Evolutionary conservation across 768 basidiomycete genomes (phyloP).

Genomic region (Arthromyces matolae): DNA sequence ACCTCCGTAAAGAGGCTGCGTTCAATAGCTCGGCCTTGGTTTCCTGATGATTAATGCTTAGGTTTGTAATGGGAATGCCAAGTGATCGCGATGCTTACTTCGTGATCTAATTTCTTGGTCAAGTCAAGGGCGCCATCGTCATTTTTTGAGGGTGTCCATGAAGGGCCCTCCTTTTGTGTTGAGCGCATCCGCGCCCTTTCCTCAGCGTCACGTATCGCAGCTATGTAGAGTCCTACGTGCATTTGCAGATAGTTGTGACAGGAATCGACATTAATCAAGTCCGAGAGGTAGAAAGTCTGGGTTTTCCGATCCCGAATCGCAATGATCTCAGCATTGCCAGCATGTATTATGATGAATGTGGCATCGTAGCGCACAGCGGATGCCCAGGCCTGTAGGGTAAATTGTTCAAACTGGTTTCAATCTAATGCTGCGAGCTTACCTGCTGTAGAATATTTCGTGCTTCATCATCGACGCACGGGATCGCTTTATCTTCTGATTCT

Average conservation of each 20-base stretch:
- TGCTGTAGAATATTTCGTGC: constrained; percentile 2
- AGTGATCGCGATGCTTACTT: neutral
- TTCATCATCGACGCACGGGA: neutral
- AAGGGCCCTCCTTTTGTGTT: neutral
- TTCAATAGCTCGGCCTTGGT: neutral
- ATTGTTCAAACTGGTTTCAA: too few relatives aligned
- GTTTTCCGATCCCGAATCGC: neutral
- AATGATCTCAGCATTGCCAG: constrained; percentile 7
- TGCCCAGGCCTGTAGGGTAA: constrained; percentile 5
- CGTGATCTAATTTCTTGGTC: neutral
- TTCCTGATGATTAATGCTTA: neutral
- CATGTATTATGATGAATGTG: constrained; percentile 5
- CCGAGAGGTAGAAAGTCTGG: constrained; percentile 5
- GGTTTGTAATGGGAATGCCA: neutral
- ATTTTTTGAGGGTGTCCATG: neutral
- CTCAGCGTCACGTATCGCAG: neutral
- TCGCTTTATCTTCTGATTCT: neutral
- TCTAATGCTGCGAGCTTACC: too few relatives aligned
- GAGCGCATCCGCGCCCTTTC: neutral
- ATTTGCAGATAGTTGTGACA: neutral
- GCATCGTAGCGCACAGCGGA: constrained; percentile 3
- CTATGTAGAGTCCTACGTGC: constrained; percentile 1
- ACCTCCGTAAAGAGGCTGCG: neutral
- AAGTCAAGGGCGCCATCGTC: neutral
- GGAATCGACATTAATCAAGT: neutral